phyloP scores from a whole-genome alignment of 2,329 filamentous ascomycete species.

The Gremmenia infestans region DNA sequence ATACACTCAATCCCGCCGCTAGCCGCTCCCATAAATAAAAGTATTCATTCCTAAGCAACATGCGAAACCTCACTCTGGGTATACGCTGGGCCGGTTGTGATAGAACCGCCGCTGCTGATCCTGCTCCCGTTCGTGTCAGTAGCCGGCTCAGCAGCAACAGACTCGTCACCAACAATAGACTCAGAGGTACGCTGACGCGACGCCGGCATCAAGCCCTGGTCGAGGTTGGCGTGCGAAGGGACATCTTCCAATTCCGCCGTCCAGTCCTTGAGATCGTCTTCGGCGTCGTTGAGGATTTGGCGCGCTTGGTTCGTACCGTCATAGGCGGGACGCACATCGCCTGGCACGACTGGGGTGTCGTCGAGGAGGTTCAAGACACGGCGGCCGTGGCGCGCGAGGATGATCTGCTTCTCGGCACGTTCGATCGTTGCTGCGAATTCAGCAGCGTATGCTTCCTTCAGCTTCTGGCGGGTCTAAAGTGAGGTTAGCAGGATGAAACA shows the following conservation, averaged over 20 bases:
- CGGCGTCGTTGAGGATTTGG: slow-evolving; percentile 86
- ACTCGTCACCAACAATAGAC: slow-evolving; percentile 17
- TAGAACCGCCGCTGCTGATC: slow-evolving; percentile 22
- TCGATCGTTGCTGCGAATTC: slow-evolving; percentile 91
- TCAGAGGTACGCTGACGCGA: slow-evolving; percentile 7
- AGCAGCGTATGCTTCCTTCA: slow-evolving; percentile 88
- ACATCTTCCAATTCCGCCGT: slow-evolving; percentile 32
- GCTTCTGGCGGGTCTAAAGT: slow-evolving; percentile 79
- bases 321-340: slow-evolving; percentile 70
- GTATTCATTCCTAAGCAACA: neutral
- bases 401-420: slow-evolving; percentile 92
- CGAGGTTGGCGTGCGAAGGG: slow-evolving; percentile 15
- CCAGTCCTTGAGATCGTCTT: slow-evolving; percentile 82
- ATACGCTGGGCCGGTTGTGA: slow-evolving; percentile 15
- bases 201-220: slow-evolving; percentile 15
- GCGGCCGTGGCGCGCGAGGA: slow-evolving; percentile 85
- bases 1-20: neutral
- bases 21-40: neutral
- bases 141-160: slow-evolving; percentile 4
- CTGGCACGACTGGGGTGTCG: slow-evolving; percentile 83
- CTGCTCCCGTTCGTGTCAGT: slow-evolving; percentile 14
- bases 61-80: neutral
- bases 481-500: neutral
- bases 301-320: slow-evolving; percentile 62
- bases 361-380: slow-evolving; percentile 81